Base-by-base conservation (phyloP, 192 early-diverging fungal species). In the Cetraspora pellucida region DNA sequence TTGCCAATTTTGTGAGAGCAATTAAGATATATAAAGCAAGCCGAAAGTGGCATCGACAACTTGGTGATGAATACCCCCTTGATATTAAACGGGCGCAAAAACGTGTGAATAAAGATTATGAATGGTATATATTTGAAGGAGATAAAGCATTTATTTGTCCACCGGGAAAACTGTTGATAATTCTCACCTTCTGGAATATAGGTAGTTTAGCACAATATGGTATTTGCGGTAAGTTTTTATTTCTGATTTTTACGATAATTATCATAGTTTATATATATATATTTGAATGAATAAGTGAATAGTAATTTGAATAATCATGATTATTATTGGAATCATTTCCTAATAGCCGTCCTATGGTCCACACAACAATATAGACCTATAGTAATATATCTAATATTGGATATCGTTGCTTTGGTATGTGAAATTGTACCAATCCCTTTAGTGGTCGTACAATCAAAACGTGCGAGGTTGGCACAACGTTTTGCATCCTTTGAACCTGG, bases 171-270 rank as follows among this genome's bases (percentile, higher is more conserved):
- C 44, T 75, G 37, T 47, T 64, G 10, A n/a, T 47, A 17, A 17
- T 75, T 45, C 30, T 75, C 11, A 45, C 25, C 16, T 49, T 75
- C 49, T 75, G 73, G 73, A 75, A 75, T 75, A 0, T 75, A 30
- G 73, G 73, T 28, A 75, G 73, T 63, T 45, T 75, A 16, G 58
- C 21, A 0, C 73, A 75, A 75, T 75, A 75, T 61, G 55, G 73
- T 45, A 28, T 75, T 49, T 54, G 49, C 28, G 44, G 73, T 75
- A 63, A 63, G 60, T 45, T 7, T 14, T 43, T 10, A 16, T 10
- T 59, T 14, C n/a, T n/a, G n/a, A 37, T 58, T 27, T 23, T 11
- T 23, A 8, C 13, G 10, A 17, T 17, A 43, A 31, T 30, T 11
- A 31, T 14, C 6, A 19, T 25, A 17, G 9, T 67, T 44, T n/a